Conservation (phyloP, 1,284 basidiomycete genomes). For the Polyporus tsugae region DNA sequence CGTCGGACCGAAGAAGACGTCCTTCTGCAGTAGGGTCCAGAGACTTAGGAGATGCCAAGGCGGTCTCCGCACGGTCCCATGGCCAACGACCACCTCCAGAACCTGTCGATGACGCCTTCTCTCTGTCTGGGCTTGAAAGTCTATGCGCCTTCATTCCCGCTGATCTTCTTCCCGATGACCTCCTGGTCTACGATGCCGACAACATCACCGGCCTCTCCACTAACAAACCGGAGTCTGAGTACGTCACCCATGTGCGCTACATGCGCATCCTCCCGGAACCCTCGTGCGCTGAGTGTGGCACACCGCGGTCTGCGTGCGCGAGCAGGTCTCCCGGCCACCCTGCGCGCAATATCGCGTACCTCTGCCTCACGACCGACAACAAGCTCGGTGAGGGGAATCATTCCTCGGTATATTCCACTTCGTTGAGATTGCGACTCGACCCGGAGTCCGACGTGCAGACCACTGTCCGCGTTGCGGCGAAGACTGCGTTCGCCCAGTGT, state of each 20-base stretch:
- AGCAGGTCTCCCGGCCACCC: not conserved
- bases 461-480: constrained; percentile 43
- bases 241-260: constrained; percentile 15
- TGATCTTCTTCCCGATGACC: constrained; percentile 40
- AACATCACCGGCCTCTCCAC: constrained; percentile 7
- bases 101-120: not conserved
- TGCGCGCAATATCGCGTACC: constrained; percentile 36
- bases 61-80: not conserved
- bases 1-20: not conserved
- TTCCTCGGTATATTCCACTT: too few relatives aligned
- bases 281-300: too few relatives aligned
- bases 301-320: too few relatives aligned
- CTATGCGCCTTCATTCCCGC: constrained; percentile 40
- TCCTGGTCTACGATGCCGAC: constrained; percentile 41
- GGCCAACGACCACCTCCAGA: not conserved
- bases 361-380: constrained; percentile 39
- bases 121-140: constrained; percentile 22
- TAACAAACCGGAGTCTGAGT: too few relatives aligned
- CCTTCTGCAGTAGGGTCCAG: too few relatives aligned
- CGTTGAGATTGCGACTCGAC: constrained; percentile 41
- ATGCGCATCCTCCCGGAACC: constrained; percentile 38
- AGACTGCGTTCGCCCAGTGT: constrained; percentile 31
- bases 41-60: not conserved
- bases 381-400: constrained; percentile 40
- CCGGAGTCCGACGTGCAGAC: constrained; percentile 31